These are phyloP conservation scores for Fusarium fracticaudum DNA, from an alignment of 2,329 filamentous ascomycete genomes.

Conservation along the genomic window DNA sequence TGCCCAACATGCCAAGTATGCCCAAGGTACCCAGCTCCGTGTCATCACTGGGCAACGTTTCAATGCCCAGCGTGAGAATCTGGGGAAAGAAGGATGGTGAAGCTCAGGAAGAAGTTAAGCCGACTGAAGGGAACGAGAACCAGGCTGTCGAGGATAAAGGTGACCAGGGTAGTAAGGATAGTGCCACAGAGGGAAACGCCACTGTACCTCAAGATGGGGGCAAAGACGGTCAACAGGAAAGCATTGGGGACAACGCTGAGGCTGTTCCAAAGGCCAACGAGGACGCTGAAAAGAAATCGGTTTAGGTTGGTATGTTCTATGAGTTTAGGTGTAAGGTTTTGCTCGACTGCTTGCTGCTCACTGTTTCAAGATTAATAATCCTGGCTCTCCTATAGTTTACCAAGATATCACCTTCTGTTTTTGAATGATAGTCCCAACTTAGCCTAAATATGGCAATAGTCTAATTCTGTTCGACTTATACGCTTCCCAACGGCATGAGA, in stretches of 20 bases:
- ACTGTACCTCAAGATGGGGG: background rate
- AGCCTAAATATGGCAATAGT: background rate
- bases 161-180: background rate
- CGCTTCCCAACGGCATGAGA: background rate
- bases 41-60: slow-evolving; percentile 44
- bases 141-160: background rate
- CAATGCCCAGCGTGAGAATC: slow-evolving; percentile 46
- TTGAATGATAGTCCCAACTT: background rate
- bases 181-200: background rate
- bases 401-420: background rate
- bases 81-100: slow-evolving; percentile 42
- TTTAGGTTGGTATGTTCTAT: background rate
- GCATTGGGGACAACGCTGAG: background rate
- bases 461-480: background rate
- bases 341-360: background rate
- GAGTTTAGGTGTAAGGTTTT: too few relatives aligned
- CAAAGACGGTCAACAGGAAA: background rate
- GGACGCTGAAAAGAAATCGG: background rate
- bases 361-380: background rate
- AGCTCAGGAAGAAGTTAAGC: background rate
- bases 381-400: background rate
- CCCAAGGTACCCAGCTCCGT: slow-evolving; percentile 43
- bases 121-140: background rate
- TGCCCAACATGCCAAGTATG: slow-evolving; percentile 46
- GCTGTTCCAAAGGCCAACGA: background rate